Base-by-base conservation (phyloP, 495 filamentous ascomycete species). In the Glarea lozoyensis region DNA sequence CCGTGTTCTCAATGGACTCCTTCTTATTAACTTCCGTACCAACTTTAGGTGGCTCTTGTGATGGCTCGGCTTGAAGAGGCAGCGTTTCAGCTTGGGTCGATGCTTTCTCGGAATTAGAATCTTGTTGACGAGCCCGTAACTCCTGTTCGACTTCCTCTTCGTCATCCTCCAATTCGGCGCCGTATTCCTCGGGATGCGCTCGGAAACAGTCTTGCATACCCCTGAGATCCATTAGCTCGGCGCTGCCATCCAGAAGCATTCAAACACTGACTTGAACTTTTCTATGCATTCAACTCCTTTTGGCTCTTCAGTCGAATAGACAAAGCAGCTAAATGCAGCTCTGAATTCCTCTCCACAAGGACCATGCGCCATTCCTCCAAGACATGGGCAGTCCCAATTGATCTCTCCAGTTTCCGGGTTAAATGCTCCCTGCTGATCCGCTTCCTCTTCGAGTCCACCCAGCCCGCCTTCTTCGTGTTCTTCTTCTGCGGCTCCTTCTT, bases 201-300 rank as follows among this genome's bases (percentile, higher is more conserved):
- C 87, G 72, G 75, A 98, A 98, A 68, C 92, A 98, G 57, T 90
- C 80, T 73, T 98, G 92, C 92, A 98, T 98, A 47, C 68, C 76
- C 69, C 85, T 92, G 53, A 47, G 27, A 29, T 7, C 15, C 32
- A 50, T 65, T 43, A 65, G 63, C 48, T 21, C 18, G 21, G 18
- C 31, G 13, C 17, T 27, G 1, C 25, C 24, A n/a, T 16, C 2
- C 3, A 12, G 12, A 30, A 40, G 16, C 4, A n/a, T 10, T 18
- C 33, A 22, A 19, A 33, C 44, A 70, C 79, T 40, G 69, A 90
- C 88, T 92, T 90, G 75, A 97, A 98, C 67, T 88, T 89, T 10
- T 95, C 88, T 59, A 98, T 93, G 65, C 92, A 98, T 46, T 97
- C 92, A 62, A 96, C 88, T 4, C 92, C 92, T 75, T 98, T 98